Evolutionary conservation across 345 rosid species (phyloP).

Genomic region (Acer yangbiense): DNA sequence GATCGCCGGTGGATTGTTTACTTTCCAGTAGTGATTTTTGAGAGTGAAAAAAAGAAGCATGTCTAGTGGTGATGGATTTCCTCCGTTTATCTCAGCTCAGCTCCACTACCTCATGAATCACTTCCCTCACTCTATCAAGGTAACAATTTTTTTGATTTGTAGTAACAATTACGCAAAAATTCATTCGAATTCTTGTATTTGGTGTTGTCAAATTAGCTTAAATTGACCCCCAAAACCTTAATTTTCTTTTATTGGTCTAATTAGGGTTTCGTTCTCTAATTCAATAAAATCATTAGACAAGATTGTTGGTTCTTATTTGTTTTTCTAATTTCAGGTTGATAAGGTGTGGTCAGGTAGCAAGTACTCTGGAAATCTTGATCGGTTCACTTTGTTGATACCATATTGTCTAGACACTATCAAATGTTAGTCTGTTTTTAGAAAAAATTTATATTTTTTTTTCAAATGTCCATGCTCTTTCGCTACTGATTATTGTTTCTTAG

Average conservation of each 20-base stretch:
- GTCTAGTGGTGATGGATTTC: slow-evolving; percentile 59
- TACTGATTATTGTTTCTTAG: slow-evolving; percentile 3
- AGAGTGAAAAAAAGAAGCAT: slow-evolving; percentile 22
- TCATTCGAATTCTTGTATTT: not conserved
- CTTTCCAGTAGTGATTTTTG: not conserved
- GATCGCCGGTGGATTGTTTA: slow-evolving; percentile 25
- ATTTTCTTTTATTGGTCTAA: not conserved
- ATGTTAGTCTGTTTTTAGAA: slow-evolving; percentile 53
- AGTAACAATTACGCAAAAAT: not conserved
- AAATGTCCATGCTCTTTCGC: not conserved
- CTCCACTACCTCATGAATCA: slow-evolving; percentile 76
- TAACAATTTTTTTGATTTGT: slow-evolving; percentile 17
- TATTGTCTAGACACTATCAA: slow-evolving; percentile 79
- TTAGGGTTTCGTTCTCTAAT: slow-evolving; percentile 20
- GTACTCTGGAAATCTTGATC: slow-evolving; percentile 63
- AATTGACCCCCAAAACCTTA: not conserved
- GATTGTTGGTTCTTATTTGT: slow-evolving; percentile 6
- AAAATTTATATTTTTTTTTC: not conserved
- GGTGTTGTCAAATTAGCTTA: not conserved
- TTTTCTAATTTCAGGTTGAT: slow-evolving; percentile 60
- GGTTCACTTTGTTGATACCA: slow-evolving; percentile 86
- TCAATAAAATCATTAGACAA: not conserved
- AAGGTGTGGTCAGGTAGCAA: slow-evolving; percentile 82
- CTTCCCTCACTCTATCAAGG: slow-evolving; percentile 64
- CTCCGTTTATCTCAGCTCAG: slow-evolving; percentile 79